Percentiles rank a stretch among this genome's conserved stretches.
phyloP scores from a whole-genome alignment of 108 stramenopile species.

The Skeletonema tropicum region DNA sequence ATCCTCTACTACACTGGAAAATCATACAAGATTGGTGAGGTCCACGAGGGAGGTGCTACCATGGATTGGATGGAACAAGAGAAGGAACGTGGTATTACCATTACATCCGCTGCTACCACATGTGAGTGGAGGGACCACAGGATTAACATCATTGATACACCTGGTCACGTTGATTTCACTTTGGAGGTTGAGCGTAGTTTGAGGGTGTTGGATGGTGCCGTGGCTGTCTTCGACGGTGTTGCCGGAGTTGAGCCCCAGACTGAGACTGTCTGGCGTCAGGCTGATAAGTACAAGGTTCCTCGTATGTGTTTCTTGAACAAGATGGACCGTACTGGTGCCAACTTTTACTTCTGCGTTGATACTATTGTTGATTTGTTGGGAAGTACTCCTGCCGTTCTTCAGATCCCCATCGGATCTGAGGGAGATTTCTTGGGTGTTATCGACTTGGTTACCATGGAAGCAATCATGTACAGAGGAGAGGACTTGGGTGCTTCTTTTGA shows the following conservation, averaged over 20 bases:
- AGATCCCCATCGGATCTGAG: slow-evolving; percentile 95
- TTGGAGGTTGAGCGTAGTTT: slow-evolving; percentile 97
- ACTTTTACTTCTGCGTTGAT: slow-evolving; percentile 95
- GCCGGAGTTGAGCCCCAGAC: slow-evolving; percentile 99
- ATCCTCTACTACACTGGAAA: slow-evolving; percentile 99
- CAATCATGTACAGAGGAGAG: slow-evolving; percentile 95
- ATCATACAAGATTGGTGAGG: slow-evolving; percentile 96
- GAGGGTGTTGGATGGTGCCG: slow-evolving; percentile 98
- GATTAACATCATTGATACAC: slow-evolving; percentile 98
- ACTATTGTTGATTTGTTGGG: slow-evolving; percentile 93
- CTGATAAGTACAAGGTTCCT: slow-evolving; percentile 96
- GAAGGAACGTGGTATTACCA: slow-evolving; percentile 99
- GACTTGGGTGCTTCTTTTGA: slow-evolving; percentile 96
- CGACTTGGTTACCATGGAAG: slow-evolving; percentile 97
- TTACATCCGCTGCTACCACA: slow-evolving; percentile 97
- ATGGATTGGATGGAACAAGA: slow-evolving; percentile 99
- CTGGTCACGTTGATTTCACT: slow-evolving; percentile 95
- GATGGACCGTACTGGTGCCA: slow-evolving; percentile 99
- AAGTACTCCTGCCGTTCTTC: slow-evolving; percentile 92
- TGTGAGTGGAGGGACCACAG: slow-evolving; percentile 94
- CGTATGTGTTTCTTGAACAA: slow-evolving; percentile 99
- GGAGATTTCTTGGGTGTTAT: slow-evolving; percentile 94
- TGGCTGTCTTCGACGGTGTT: slow-evolving; percentile 99
- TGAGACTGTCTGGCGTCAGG: slow-evolving; percentile 99
- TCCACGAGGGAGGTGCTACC: slow-evolving; percentile 98